These are phyloP conservation scores for Sugiyamaella marilandica DNA, from an alignment of 805 yeast species.

Conservation along the genomic window DNA sequence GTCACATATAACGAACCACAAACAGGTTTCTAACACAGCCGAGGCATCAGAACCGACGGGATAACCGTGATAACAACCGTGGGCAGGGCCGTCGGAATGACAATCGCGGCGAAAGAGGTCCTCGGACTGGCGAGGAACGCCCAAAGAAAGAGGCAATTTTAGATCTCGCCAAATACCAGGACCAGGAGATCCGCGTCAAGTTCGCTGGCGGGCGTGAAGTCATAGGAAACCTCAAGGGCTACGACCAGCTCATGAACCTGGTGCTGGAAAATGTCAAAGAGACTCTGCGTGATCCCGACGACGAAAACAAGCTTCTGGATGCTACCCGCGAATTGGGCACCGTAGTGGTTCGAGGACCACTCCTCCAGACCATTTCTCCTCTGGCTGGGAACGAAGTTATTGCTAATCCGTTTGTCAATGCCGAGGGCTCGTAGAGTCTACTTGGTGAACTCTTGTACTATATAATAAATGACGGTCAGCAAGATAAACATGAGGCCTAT, in stretches of 20 bases:
- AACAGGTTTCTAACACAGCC: neutral
- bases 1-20: neutral
- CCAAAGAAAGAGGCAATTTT: slow-evolving; percentile 90
- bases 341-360: slow-evolving; percentile 83
- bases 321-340: slow-evolving; percentile 66
- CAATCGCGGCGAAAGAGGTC: slow-evolving; percentile 16
- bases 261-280: slow-evolving; percentile 63
- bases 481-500: no score
- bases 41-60: slow-evolving; percentile 1
- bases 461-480: neutral
- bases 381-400: slow-evolving; percentile 65
- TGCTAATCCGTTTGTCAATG: slow-evolving; percentile 57
- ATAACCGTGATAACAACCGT: slow-evolving; percentile 10
- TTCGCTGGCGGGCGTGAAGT: slow-evolving; percentile 83
- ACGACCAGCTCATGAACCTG: slow-evolving; percentile 91
- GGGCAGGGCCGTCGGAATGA: slow-evolving; percentile 9
- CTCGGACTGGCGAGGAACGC: slow-evolving; percentile 23
- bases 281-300: slow-evolving; percentile 61
- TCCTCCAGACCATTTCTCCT: slow-evolving; percentile 64
- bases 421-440: slow-evolving; percentile 9
- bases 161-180: slow-evolving; percentile 72
- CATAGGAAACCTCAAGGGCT: slow-evolving; percentile 80
- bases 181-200: slow-evolving; percentile 66
- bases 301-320: slow-evolving; percentile 48
- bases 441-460: neutral